Evolutionary conservation across 2,329 filamentous ascomycete genomes (phyloP), one percentile per base, ranked within the genome.

Genomic region (Madurella fahalii): DNA sequence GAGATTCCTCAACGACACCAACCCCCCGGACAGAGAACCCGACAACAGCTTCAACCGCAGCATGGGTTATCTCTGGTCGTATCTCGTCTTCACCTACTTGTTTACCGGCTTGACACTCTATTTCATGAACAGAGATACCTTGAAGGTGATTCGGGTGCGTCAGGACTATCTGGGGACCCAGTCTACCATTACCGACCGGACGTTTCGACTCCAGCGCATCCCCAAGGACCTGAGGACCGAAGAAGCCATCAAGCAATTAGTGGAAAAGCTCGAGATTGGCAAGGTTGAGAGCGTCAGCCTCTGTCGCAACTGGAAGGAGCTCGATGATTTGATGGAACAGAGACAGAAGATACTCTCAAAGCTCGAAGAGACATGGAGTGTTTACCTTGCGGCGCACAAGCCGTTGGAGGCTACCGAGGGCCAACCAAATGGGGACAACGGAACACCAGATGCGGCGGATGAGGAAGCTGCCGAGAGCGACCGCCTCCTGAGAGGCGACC

Each of bases 111-210:
- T 97, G 41, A 88, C 89, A 0, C 75, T 96, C 12, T 95, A 92
- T 68, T 82, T 93, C 62, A 84, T 97, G 64, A 84, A 93, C 55
- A 80, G 81, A 41, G 87, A 96, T 71, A 97, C 94, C 0, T 83
- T 87, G 62, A 87, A 85, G 56, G 87, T 99, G 50, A 95, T 97
- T 60, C 82, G 86, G 53, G 82, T 93, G 31, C 80, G 94, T 20
- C 94, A 99, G 69, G 85, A 91, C 55, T 99, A 96, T 67, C 79
- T 99, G 9, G 94, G 94, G 12, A 90, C 86, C 18, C 93, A 97
- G 70, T 92, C 89, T 0, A 97, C 93, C n/a, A 83, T 96, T 49
- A 97, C 94, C 1, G 94, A 99, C 71, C 85, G 92, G 32, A 99
- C 94, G 0, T 92, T 99, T 64, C 86, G 90, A 20, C 74, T 99